Evolutionary conservation across 495 filamentous ascomycete species (phyloP).

Genomic region (Chaetomidium leptoderma): DNA sequence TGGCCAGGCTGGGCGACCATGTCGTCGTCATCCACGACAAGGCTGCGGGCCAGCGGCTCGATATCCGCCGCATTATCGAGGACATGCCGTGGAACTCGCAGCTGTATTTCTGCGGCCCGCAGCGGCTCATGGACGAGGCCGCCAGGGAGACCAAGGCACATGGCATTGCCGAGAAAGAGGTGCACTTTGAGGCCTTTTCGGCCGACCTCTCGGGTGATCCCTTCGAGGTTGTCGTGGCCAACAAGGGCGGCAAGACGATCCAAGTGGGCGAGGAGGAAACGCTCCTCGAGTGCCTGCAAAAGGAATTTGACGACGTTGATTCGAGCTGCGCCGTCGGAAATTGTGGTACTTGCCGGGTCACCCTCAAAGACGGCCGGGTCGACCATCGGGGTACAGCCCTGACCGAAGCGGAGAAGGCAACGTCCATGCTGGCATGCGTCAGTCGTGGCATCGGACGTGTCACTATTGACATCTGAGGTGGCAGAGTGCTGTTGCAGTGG

Average conservation of each 20-base stretch:
- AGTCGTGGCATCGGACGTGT: constrained; percentile 47
- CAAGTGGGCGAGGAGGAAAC: constrained; percentile 42
- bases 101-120: constrained; percentile 53
- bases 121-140: constrained; percentile 48
- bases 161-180: constrained; percentile 41
- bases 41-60: constrained; percentile 43
- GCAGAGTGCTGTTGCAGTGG: not conserved
- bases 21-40: constrained; percentile 47
- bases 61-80: constrained; percentile 40
- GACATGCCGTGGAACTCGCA: constrained; percentile 44
- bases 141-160: constrained; percentile 30
- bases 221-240: constrained; percentile 49
- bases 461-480: constrained; percentile 40
- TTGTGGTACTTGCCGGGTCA: constrained; percentile 55
- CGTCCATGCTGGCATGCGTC: constrained; percentile 45
- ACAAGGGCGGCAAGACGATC: constrained; percentile 27
- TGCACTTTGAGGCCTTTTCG: constrained; percentile 55
- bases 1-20: constrained; percentile 32
- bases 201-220: constrained; percentile 51
- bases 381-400: constrained; percentile 52
- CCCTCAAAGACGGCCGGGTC: constrained; percentile 45
- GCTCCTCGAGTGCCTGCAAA: constrained; percentile 40
- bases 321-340: constrained; percentile 56
- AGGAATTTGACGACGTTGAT: constrained; percentile 41
- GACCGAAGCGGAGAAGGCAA: constrained; percentile 41